phyloP scores from a whole-genome alignment of 139 green algal genomes.

The Coelastrella sp. region DNA sequence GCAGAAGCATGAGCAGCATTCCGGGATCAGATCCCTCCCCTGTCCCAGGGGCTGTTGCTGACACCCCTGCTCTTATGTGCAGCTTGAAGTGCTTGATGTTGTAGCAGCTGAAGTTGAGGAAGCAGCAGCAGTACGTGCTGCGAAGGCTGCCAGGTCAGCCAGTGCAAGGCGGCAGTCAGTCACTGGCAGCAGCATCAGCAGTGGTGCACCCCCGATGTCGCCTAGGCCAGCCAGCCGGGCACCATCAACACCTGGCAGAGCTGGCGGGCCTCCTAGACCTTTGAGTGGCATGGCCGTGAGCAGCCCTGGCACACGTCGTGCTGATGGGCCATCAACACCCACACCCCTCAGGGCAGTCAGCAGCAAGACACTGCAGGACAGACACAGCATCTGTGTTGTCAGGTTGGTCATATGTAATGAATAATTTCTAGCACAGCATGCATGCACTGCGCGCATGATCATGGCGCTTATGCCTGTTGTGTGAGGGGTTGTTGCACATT shows the following conservation, averaged over 20 bases:
- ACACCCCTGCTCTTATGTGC: not conserved
- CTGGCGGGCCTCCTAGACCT: not conserved
- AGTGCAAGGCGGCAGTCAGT: not conserved
- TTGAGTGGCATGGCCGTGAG: not conserved
- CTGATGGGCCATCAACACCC: slow-evolving; percentile 2
- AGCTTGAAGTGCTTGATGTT: slow-evolving; percentile 41
- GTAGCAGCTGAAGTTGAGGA: slow-evolving; percentile 31
- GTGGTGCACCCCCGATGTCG: not conserved
- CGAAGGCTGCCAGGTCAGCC: not conserved
- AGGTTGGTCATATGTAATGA: not conserved
- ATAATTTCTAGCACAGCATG: no score
- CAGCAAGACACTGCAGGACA: not conserved
- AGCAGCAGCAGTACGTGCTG: slow-evolving; percentile 1
- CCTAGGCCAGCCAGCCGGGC: not conserved
- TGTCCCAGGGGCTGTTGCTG: not conserved
- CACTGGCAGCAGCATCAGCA: slow-evolving; percentile 1
- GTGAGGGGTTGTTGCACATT: not conserved
- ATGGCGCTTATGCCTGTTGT: not conserved
- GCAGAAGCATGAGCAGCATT: no score
- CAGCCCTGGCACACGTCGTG: not conserved
- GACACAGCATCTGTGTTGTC: slow-evolving; percentile 36
- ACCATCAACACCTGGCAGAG: not conserved
- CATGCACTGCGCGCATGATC: no score
- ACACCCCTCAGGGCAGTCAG: slow-evolving; percentile 11
- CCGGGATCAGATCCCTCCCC: no score